Base-by-base conservation (phyloP, 345 rosid genomes). In the Pistacia atlantica region DNA sequence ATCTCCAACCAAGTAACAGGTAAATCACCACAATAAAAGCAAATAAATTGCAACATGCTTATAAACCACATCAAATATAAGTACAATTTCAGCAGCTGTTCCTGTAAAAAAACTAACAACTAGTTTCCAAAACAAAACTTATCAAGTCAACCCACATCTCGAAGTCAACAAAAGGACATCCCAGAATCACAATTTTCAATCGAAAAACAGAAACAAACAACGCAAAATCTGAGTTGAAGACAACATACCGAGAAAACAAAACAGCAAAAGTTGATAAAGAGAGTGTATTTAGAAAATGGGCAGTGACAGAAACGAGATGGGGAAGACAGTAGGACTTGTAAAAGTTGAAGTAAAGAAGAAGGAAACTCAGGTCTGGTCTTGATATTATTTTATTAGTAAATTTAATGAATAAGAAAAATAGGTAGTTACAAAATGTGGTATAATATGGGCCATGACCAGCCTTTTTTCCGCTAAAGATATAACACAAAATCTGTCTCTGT, bases 321-420 rank as follows among this genome's bases (percentile, higher is more conserved):
- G 83, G 33, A 69, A 42, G 73, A 56, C 51, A 38, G 45, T 49
- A 52, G 75, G 31, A 66, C 62, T 63, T 71, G 86, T 22, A 76
- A 69, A 10, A 67, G 70, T 77, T 79, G 84, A 2, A 81, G 94
- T 87, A 74, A 79, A 87, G 82, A 63, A 78, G 89, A 89, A 83
- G 94, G 68, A 84, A 84, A 76, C 77, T 16, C 78, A 1, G 0
- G 16, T 37, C 8, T 25, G 4, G 18, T 73, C 8, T 59, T 18
- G 49, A 17, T n/a, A 18, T 57, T 65, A 3, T 52, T 31, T 20
- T n/a, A 16, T 0, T 16, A 65, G 17, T 37, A 37, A 17, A 37
- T 22, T 22, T 48, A 55, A 35, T 10, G 57, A 48, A 63, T 17
- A 56, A 76, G 75, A 80, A 78, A 67, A 78, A 68, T 71, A 81